Evolutionary conservation across 768 basidiomycete species (phyloP).

Genomic region (Phlegmacium glaucopus): DNA sequence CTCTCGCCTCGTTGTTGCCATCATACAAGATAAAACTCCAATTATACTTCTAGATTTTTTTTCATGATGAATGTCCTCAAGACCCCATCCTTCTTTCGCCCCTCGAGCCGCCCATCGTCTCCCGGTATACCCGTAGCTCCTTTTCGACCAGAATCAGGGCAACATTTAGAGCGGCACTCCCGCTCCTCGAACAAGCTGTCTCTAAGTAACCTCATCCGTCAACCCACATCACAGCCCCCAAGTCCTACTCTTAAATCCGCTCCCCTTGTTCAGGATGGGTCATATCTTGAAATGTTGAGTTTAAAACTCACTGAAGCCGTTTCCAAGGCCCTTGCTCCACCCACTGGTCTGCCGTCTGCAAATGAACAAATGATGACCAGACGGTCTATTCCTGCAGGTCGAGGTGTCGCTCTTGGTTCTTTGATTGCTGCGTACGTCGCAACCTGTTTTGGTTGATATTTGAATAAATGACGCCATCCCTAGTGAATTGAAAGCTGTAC

Average conservation of each 20-base stretch:
- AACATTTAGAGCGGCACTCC: conserved; percentile 39
- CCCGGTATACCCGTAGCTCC: conserved; percentile 41
- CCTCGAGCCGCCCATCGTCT: conserved; percentile 61
- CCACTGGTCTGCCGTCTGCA: conserved; percentile 47
- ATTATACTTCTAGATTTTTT: conserved; percentile 8
- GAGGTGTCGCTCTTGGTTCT: conserved; percentile 62
- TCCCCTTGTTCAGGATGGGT: conserved; percentile 69
- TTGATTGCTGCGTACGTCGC: conserved; percentile 67
- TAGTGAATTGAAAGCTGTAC: conserved; percentile 69
- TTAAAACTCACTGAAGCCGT: conserved; percentile 81
- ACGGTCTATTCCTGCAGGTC: conserved; percentile 70
- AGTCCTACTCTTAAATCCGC: conserved; percentile 32
- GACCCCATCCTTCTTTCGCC: conserved; percentile 63
- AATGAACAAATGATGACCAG: conserved; percentile 61
- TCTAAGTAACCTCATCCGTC: conserved; percentile 54
- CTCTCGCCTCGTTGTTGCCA: neutral
- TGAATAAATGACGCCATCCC: conserved; percentile 8
- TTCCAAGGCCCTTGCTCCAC: conserved; percentile 69
- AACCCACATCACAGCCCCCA: conserved; percentile 43
- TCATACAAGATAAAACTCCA: conserved; percentile 10
- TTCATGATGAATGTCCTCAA: conserved; percentile 63
- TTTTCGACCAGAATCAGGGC: conserved; percentile 36
- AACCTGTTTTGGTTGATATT: conserved; percentile 1
- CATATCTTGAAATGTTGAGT: conserved; percentile 73
- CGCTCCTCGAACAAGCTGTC: conserved; percentile 58